These are phyloP conservation scores for Argentina anserina DNA, from an alignment of 306 rosid genomes.

Conservation along the genomic window DNA sequence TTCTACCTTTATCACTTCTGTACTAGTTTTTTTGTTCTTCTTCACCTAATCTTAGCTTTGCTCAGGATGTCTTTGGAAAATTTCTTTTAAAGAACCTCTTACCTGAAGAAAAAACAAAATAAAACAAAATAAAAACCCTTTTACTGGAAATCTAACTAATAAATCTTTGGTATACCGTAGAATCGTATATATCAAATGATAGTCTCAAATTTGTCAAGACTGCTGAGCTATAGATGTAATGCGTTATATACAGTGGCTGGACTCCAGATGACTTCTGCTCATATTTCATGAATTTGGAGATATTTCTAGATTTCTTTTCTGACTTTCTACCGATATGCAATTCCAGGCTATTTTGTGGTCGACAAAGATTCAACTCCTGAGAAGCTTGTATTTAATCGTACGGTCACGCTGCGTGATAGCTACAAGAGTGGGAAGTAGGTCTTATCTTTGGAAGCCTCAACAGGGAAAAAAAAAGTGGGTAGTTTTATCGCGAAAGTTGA, in stretches of 20 bases:
- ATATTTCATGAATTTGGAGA: background rate
- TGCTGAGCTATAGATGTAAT: background rate
- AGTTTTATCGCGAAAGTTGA: background rate
- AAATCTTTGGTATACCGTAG: background rate
- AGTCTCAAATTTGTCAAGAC: background rate
- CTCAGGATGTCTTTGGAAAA: background rate
- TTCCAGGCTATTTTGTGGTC: slow-evolving; percentile 85
- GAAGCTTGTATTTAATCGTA: slow-evolving; percentile 79
- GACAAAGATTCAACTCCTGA: slow-evolving; percentile 77
- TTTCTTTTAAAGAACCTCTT: background rate
- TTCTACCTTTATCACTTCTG: background rate
- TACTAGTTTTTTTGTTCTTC: background rate
- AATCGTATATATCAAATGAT: background rate
- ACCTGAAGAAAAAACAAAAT: no score
- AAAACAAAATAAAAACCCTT: no score
- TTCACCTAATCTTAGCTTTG: background rate
- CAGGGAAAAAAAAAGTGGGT: background rate
- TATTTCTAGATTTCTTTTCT: background rate
- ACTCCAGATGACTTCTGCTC: background rate
- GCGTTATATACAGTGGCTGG: background rate
- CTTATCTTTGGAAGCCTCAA: background rate
- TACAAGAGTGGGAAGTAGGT: slow-evolving; percentile 73
- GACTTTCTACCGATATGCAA: slow-evolving; percentile 7
- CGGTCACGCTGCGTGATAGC: slow-evolving; percentile 78
- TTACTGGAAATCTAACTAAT: background rate